Conservation (phyloP, 495 filamentous ascomycete genomes). For the Amorphotheca resinae region DNA sequence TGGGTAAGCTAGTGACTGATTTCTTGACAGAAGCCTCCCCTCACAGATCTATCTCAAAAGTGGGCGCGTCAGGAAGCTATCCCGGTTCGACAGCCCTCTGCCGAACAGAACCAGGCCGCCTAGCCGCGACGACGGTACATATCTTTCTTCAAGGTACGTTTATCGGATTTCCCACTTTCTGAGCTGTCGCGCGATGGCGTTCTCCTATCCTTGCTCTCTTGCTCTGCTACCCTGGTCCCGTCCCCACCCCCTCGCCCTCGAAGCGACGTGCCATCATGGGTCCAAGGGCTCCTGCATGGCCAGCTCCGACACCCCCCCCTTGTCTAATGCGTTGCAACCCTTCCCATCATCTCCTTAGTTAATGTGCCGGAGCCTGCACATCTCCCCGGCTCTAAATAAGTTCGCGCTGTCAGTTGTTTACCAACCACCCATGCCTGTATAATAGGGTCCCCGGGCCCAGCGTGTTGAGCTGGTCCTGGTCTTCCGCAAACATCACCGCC, state of each 20-base stretch:
- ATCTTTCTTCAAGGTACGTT: slow-evolving; percentile 17
- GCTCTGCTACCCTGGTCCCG: neutral
- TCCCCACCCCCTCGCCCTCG: slow-evolving; percentile 1
- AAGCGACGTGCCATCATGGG: slow-evolving; percentile 17
- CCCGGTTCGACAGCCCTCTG: neutral
- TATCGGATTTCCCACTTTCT: slow-evolving; percentile 6
- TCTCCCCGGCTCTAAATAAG: slow-evolving; percentile 1
- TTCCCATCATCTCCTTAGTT: slow-evolving; percentile 19
- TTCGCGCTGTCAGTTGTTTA: slow-evolving; percentile 5
- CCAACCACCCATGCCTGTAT: slow-evolving; percentile 22
- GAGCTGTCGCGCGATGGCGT: slow-evolving; percentile 14
- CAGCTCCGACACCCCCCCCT: slow-evolving; percentile 5
- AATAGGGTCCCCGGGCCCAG: slow-evolving; percentile 17
- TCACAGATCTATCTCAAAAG: neutral
- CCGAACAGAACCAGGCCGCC: neutral
- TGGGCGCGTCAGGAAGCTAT: neutral
- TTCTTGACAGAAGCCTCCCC: slow-evolving; percentile 6
- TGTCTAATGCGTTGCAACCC: slow-evolving; percentile 13
- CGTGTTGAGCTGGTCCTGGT: slow-evolving; percentile 16
- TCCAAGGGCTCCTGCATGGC: slow-evolving; percentile 16
- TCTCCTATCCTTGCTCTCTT: slow-evolving; percentile 7
- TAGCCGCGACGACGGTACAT: neutral
- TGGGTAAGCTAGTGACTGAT: slow-evolving; percentile 6
- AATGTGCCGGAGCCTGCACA: slow-evolving; percentile 20
- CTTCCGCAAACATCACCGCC: slow-evolving; percentile 16